Evolutionary conservation across 108 stramenopile genomes (phyloP).

Genomic region (Skeletonema tropicum): DNA sequence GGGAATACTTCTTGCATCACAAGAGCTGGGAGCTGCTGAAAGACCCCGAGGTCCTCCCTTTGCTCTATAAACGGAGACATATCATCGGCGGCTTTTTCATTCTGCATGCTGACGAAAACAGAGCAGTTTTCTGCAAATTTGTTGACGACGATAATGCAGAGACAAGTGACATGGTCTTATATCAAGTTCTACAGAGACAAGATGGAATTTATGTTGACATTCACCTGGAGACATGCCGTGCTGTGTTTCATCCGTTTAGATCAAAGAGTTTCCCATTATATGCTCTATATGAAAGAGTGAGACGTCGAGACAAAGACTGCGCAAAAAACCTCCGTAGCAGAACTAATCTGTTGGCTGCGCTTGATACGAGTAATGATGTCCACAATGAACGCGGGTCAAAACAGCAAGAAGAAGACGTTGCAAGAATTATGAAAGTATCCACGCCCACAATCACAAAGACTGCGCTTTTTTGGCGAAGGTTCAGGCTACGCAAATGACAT

Average conservation of each 20-base stretch:
- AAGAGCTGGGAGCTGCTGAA: slow-evolving; percentile 72
- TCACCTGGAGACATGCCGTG: slow-evolving; percentile 72
- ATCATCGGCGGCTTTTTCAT: slow-evolving; percentile 70
- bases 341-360: slow-evolving; percentile 57
- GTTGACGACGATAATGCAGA: slow-evolving; percentile 15
- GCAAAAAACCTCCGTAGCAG: slow-evolving; percentile 64
- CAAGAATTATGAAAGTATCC: slow-evolving; percentile 66
- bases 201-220: slow-evolving; percentile 70
- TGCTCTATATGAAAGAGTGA: slow-evolving; percentile 56
- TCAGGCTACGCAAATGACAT: slow-evolving; percentile 52
- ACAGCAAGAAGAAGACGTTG: slow-evolving; percentile 50
- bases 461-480: slow-evolving; percentile 62
- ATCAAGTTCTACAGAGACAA: slow-evolving; percentile 63
- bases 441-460: slow-evolving; percentile 46
- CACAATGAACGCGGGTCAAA: slow-evolving; percentile 5
- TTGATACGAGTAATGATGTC: slow-evolving; percentile 9
- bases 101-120: slow-evolving; percentile 54
- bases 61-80: slow-evolving; percentile 64
- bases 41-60: slow-evolving; percentile 72
- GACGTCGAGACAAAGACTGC: slow-evolving; percentile 73
- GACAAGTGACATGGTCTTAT: slow-evolving; percentile 37
- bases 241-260: slow-evolving; percentile 57
- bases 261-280: slow-evolving; percentile 42
- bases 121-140: slow-evolving; percentile 73
- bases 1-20: slow-evolving; percentile 62